phyloP scores from a whole-genome alignment of 306 rosid genomes.

The Cicer cuneatum region DNA sequence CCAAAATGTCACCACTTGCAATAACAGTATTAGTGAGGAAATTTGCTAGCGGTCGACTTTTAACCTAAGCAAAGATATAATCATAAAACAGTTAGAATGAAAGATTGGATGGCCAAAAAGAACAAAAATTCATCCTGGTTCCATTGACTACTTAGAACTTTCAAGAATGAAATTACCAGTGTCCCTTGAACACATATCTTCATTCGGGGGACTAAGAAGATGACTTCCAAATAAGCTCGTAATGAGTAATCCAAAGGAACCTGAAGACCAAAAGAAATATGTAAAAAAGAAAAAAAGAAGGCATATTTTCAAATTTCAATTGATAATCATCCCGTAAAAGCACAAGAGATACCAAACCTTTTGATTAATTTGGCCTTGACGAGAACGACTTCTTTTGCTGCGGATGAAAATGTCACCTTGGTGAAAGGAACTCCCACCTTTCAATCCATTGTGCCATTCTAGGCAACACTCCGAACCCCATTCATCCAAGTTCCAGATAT shows the following conservation, averaged over 20 bases:
- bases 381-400: constrained; percentile 59
- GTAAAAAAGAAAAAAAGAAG: not conserved
- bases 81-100: constrained; percentile 27
- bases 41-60: constrained; percentile 56
- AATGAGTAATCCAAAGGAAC: constrained; percentile 65
- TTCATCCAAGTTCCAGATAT: constrained; percentile 63
- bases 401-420: constrained; percentile 60
- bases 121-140: not conserved
- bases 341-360: constrained; percentile 47
- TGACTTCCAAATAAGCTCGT: constrained; percentile 64
- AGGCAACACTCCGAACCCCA: constrained; percentile 64
- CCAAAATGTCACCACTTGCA: constrained; percentile 48
- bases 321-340: constrained; percentile 15
- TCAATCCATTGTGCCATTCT: constrained; percentile 54
- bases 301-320: constrained; percentile 10
- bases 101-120: not conserved
- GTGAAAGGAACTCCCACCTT: constrained; percentile 59
- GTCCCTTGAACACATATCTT: constrained; percentile 61
- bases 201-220: constrained; percentile 67
- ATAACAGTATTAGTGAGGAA: constrained; percentile 56
- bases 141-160: constrained; percentile 4
- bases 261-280: constrained; percentile 44
- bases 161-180: constrained; percentile 50
- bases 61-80: constrained; percentile 52
- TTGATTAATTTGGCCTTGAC: constrained; percentile 59